These are phyloP conservation scores for Fonsecaea erecta DNA, from an alignment of 2,329 filamentous ascomycete genomes.

Conservation along the genomic window DNA sequence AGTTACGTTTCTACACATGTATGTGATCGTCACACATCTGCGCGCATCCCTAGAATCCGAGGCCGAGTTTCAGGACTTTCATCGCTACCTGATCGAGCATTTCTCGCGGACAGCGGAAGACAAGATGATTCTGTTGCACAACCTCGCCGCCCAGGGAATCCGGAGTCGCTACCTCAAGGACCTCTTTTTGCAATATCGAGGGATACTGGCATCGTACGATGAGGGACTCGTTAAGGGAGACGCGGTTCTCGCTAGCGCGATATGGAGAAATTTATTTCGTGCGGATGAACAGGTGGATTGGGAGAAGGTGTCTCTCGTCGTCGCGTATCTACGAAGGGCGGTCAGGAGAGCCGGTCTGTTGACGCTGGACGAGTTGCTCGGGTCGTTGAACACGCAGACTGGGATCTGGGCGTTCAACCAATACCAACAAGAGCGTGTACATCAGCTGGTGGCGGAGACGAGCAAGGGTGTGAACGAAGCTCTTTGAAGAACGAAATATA, in stretches of 20 bases:
- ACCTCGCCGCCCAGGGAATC: slow-evolving; percentile 57
- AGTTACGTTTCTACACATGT: slow-evolving; percentile 95
- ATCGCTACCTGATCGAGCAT: slow-evolving; percentile 90
- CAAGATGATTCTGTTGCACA: slow-evolving; percentile 64
- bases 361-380: slow-evolving; percentile 17
- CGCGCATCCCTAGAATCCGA: slow-evolving; percentile 73
- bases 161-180: slow-evolving; percentile 75
- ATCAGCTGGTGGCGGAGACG: slow-evolving; percentile 12
- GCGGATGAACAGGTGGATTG: slow-evolving; percentile 67
- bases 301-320: slow-evolving; percentile 63
- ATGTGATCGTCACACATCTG: slow-evolving; percentile 81
- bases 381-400: slow-evolving; percentile 4
- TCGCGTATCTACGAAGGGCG: slow-evolving; percentile 62
- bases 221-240: slow-evolving; percentile 54
- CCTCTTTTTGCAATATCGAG: slow-evolving; percentile 90
- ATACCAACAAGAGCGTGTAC: neutral
- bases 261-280: slow-evolving; percentile 95
- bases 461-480: slow-evolving; percentile 11
- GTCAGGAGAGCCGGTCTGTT: slow-evolving; percentile 21
- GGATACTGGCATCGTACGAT: slow-evolving; percentile 71
- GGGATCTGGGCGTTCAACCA: slow-evolving; percentile 25
- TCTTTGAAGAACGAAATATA: neutral
- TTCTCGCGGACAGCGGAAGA: slow-evolving; percentile 73
- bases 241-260: slow-evolving; percentile 62
- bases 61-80: slow-evolving; percentile 73